Percentiles rank a stretch among this genome's conserved stretches.
phyloP scores from a whole-genome alignment of 495 filamentous ascomycete genomes.

The Penicillium fimorum region DNA sequence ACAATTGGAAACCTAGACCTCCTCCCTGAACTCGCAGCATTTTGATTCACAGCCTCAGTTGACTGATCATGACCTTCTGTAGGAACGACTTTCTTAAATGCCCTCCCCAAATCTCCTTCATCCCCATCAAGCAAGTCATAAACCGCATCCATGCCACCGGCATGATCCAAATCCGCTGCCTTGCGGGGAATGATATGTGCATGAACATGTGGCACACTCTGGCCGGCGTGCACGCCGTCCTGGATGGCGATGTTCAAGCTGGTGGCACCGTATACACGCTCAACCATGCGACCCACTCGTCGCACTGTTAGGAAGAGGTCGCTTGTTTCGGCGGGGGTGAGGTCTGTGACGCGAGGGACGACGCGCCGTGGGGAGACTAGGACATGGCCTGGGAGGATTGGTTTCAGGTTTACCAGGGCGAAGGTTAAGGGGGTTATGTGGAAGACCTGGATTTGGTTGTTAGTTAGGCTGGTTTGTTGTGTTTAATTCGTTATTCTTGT shows the following conservation, averaged over 20 bases:
- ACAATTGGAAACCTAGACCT: constrained; percentile 52
- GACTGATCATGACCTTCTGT: neutral
- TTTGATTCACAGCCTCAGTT: constrained; percentile 8
- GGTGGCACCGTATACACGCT: constrained; percentile 62
- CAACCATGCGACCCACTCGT: constrained; percentile 73
- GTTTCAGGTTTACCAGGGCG: constrained; percentile 91
- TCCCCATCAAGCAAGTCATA: constrained; percentile 82
- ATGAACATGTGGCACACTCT: constrained; percentile 89
- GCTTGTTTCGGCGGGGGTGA: constrained; percentile 67
- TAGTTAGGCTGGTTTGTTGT: neutral
- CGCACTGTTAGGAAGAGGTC: constrained; percentile 87
- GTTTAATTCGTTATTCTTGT: neutral
- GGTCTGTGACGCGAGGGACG: constrained; percentile 72
- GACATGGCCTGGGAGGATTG: constrained; percentile 89
- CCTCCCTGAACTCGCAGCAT: constrained; percentile 12
- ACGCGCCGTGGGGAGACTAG: constrained; percentile 63
- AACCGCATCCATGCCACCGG: constrained; percentile 60
- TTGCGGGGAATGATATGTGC: constrained; percentile 87
- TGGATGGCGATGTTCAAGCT: constrained; percentile 91
- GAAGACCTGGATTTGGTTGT: constrained; percentile 62
- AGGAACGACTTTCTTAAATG: constrained; percentile 22
- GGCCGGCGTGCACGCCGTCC: constrained; percentile 83
- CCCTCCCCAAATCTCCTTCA: constrained; percentile 74
- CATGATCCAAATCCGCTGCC: constrained; percentile 50
- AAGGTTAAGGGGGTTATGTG: constrained; percentile 73